phyloP scores from a whole-genome alignment of 2,329 filamentous ascomycete species.

The Thyridium curvatum region DNA sequence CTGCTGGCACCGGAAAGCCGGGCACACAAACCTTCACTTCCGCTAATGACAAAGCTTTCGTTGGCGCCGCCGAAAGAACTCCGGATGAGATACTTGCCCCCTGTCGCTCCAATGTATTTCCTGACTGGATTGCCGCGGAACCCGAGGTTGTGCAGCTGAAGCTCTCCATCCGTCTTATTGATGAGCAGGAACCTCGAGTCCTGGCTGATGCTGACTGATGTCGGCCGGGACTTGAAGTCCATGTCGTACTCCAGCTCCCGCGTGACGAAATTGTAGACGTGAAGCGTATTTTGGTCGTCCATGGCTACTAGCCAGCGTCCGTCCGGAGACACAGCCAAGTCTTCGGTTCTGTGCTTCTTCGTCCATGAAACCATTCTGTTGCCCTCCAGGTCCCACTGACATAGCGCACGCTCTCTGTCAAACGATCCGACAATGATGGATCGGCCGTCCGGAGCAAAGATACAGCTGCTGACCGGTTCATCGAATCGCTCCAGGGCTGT shows the following conservation, averaged over 20 bases:
- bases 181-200: conserved; percentile 80
- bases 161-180: conserved; percentile 71
- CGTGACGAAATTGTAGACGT: conserved; percentile 76
- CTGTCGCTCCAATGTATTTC: conserved; percentile 68
- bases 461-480: conserved; percentile 82
- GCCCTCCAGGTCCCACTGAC: conserved; percentile 63
- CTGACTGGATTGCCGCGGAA: conserved; percentile 61
- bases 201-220: conserved; percentile 72
- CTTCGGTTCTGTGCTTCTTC: conserved; percentile 70
- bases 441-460: conserved; percentile 76
- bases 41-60: conserved; percentile 86
- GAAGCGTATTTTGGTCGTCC: conserved; percentile 61
- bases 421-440: conserved; percentile 76
- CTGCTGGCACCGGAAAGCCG: not conserved
- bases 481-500: conserved; percentile 62
- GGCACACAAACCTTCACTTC: conserved; percentile 68
- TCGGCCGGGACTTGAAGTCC: conserved; percentile 61
- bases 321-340: conserved; percentile 76
- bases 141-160: conserved; percentile 72
- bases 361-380: conserved; percentile 60
- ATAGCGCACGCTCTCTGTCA: conserved; percentile 59
- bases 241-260: conserved; percentile 71
- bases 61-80: conserved; percentile 82
- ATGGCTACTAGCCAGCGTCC: conserved; percentile 76
- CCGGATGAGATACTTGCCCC: conserved; percentile 73